Evolutionary conservation across 1,139 yeast species (phyloP), one percentile per base, ranked within the genome.

Genomic region (Saccharomyces hybrid): DNA sequence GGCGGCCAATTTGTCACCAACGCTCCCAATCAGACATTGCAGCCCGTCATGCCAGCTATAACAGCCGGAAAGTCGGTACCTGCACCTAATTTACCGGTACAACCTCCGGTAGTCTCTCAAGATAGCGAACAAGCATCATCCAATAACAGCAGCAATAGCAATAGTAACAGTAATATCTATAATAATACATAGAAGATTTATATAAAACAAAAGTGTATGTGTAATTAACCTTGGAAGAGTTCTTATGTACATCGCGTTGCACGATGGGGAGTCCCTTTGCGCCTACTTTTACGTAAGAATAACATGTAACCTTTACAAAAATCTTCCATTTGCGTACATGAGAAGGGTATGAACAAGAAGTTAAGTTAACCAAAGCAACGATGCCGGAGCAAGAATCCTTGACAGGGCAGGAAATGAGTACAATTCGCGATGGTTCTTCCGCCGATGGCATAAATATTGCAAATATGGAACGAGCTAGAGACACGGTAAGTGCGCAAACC

Each of bases 361-460:
- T 34, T 16, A 6, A 34, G 23, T 9, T 4, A 34, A 27, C 28
- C 48, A 49, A 53, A 50, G 49, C 47, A 19, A 47, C 26, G 48
- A 50, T n/a, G 49, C 52, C 26, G 49, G 48, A 48, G 46, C 48
- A 8, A 52, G 50, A 27, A 29, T 26, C 31, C 8, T 11, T 7
- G 16, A 27, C 8, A 25, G 29, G 4, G 19, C 44, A 34, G 46
- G 32, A 29, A 9, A 44, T 14, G 34, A 23, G 4, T 23, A 13
- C 16, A 5, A 14, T 32, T 19, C 46, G 19, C 7, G 46, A 13
- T 14, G 13, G 48, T 31, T 34, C 42, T 6, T 8, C 23, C 9
- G 7, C 27, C n/a, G 46, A 25, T 25, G 29, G 5, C 14, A 38
- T 8, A 19, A 47, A 42, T 46, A 19, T 42, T 47, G 50, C 41